Percentiles rank a stretch among this genome's conserved stretches.
Evolutionary conservation across 2,329 filamentous ascomycete genomes (phyloP).

Genomic region (Fusarium sp.): DNA sequence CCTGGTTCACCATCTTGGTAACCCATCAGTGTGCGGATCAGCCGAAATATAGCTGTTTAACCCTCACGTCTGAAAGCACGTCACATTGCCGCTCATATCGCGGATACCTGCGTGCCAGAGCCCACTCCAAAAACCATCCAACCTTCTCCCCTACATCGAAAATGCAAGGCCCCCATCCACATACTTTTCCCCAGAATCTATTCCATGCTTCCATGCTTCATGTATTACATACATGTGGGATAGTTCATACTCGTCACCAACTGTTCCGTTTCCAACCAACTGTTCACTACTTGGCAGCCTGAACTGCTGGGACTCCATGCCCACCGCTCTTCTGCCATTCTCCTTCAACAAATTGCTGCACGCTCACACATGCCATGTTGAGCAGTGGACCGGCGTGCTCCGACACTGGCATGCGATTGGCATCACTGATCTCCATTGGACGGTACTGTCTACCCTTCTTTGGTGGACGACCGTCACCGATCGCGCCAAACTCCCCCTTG

Average conservation of each 20-base stretch:
- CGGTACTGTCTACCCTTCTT: conserved; percentile 47
- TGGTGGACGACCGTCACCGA: conserved; percentile 56
- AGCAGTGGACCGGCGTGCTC: conserved; percentile 62
- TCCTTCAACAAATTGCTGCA: conserved; percentile 47
- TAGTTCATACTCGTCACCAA: conserved; percentile 28
- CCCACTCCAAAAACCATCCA: conserved; percentile 50
- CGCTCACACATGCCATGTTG: conserved; percentile 57
- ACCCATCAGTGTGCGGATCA: conserved; percentile 11
- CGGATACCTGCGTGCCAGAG: conserved; percentile 34
- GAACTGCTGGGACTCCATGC: conserved; percentile 2
- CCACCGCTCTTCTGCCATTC: conserved; percentile 23
- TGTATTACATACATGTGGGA: conserved; percentile 16
- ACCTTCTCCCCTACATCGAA: conserved; percentile 39
- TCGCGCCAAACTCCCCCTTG: conserved; percentile 54
- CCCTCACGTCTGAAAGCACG: conserved; percentile 14
- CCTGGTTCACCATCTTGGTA: conserved; percentile 16
- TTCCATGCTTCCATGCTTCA: conserved; percentile 23
- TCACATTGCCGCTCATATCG: conserved; percentile 19
- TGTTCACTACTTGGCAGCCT: conserved; percentile 25
- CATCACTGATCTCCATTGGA: conserved; percentile 56
- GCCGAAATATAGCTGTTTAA: conserved; percentile 17
- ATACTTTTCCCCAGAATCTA: conserved; percentile 32
- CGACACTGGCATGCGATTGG: conserved; percentile 55
- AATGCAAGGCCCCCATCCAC: conserved; percentile 28
- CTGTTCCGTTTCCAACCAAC: conserved; percentile 39